Evolutionary conservation across 208 protist species (phyloP).

Genomic region (Vickermania ingenoplastis): DNA sequence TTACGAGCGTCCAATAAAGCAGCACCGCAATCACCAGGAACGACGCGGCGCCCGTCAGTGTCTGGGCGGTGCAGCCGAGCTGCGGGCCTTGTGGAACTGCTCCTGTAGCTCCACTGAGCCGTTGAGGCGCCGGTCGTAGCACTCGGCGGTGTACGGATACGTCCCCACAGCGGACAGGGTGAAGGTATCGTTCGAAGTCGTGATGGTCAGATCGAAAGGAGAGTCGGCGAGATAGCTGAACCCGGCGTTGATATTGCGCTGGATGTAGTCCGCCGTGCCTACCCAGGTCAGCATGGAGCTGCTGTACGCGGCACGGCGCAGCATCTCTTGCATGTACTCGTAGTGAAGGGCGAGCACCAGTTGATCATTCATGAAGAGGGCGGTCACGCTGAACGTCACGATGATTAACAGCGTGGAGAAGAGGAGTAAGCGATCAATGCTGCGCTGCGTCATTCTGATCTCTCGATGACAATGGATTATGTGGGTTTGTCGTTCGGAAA

Average conservation of each 20-base stretch:
- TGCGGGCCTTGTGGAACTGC: neutral
- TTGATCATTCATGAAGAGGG: conserved; percentile 1
- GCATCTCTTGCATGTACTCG: conserved; percentile 7
- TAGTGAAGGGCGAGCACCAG: neutral
- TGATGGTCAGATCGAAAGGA: neutral
- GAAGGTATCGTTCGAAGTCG: neutral
- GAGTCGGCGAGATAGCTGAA: neutral
- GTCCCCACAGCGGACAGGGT: neutral
- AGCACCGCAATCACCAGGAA: neutral
- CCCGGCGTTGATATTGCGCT: neutral
- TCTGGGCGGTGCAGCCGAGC: neutral
- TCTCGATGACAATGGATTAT: conserved; percentile 2
- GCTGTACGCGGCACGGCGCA: conserved; percentile 2
- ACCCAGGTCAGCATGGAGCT: conserved; percentile 2
- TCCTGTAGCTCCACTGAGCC: neutral
- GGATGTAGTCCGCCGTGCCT: neutral
- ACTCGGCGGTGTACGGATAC: neutral
- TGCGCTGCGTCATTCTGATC: conserved; percentile 3
- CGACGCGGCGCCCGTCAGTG: neutral
- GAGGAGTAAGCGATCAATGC: neutral
- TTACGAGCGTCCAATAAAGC: neutral
- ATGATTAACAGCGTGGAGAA: neutral
- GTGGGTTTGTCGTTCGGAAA: too few species aligned
- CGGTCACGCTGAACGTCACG: neutral
- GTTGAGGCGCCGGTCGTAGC: neutral